These are phyloP conservation scores for Plasmodium chabaudi DNA, from an alignment of 169 alveolate species.

Conservation along the genomic window DNA sequence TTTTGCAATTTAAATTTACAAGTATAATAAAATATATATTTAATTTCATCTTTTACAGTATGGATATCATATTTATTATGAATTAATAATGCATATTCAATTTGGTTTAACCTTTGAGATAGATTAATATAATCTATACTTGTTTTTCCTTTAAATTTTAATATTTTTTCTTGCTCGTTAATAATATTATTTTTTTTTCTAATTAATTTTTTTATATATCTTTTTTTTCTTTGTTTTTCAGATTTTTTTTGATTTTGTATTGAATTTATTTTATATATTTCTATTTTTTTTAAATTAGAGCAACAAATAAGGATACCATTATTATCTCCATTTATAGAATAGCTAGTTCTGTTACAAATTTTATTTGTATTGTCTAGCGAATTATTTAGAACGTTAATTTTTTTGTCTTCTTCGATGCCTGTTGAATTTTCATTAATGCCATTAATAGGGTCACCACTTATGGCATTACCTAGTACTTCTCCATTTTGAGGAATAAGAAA, in stretches of 20 bases:
- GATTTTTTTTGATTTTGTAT: constrained; percentile 75
- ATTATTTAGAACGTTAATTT: constrained; percentile 12
- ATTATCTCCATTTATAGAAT: constrained; percentile 56
- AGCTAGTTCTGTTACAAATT: constrained; percentile 49
- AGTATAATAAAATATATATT: constrained; percentile 55
- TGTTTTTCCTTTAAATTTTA: constrained; percentile 60
- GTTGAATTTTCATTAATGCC: background rate
- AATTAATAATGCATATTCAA: constrained; percentile 32
- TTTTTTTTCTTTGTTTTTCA: constrained; percentile 64
- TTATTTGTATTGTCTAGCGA: constrained; percentile 6
- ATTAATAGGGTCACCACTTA: background rate
- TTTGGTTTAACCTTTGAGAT: constrained; percentile 14
- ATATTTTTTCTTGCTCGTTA: constrained; percentile 42
- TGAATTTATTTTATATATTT: constrained; percentile 72
- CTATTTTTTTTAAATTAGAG: constrained; percentile 56
- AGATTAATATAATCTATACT: constrained; percentile 31
- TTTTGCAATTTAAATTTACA: constrained; percentile 59
- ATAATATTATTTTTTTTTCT: constrained; percentile 45
- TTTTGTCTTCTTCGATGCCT: background rate
- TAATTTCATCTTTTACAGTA: constrained; percentile 73
- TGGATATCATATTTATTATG: constrained; percentile 57
- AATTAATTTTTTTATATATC: constrained; percentile 65
- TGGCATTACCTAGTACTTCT: background rate
- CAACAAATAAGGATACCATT: constrained; percentile 64
- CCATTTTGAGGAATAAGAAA: background rate